phyloP scores from a whole-genome alignment of 2,329 filamentous ascomycete species.

The Didymella exigua region DNA sequence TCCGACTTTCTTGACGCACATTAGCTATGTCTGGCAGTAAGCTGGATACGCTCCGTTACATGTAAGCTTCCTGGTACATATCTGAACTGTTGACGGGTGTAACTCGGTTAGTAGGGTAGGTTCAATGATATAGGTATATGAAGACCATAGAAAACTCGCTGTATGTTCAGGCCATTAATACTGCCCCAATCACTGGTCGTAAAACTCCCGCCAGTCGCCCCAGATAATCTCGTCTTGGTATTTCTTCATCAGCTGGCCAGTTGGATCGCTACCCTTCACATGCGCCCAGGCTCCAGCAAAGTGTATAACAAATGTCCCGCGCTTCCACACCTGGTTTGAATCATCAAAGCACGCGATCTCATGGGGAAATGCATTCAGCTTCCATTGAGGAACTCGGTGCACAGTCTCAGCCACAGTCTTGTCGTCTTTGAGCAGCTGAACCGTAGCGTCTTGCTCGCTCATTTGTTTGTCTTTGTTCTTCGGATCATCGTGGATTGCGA shows the following conservation, averaged over 20 bases:
- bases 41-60: neutral
- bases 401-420: slow-evolving; percentile 25
- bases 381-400: slow-evolving; percentile 44
- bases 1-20: neutral
- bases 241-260: slow-evolving; percentile 48
- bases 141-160: neutral
- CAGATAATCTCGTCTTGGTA: slow-evolving; percentile 43
- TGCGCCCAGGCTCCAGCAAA: slow-evolving; percentile 53
- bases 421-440: slow-evolving; percentile 40
- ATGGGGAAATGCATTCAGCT: slow-evolving; percentile 49
- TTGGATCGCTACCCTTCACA: slow-evolving; percentile 47
- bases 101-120: no score
- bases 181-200: slow-evolving; percentile 4
- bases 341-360: slow-evolving; percentile 50
- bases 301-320: slow-evolving; percentile 48
- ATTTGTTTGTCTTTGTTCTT: slow-evolving; percentile 30
- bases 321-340: slow-evolving; percentile 35
- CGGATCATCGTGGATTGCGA: slow-evolving; percentile 32
- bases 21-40: neutral
- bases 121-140: no score
- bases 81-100: no score
- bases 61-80: no score
- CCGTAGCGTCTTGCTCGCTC: slow-evolving; percentile 50
- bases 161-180: neutral
- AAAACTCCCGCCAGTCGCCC: slow-evolving; percentile 43